phyloP scores from a whole-genome alignment of 495 filamentous ascomycete genomes.

The Trichoderma reesei region DNA sequence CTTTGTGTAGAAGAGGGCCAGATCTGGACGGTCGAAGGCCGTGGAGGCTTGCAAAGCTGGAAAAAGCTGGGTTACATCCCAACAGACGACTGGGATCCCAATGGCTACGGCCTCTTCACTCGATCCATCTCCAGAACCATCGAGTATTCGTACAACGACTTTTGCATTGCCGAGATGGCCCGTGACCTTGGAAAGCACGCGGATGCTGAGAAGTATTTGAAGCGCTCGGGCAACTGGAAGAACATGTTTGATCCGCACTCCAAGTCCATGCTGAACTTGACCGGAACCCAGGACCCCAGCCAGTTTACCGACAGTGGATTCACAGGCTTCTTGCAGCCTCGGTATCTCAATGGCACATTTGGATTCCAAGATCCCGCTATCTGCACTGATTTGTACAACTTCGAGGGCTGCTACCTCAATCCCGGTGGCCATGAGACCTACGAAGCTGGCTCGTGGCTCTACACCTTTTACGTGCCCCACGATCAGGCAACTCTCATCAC shows the following conservation, averaged over 20 bases:
- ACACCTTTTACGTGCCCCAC: conserved; percentile 42
- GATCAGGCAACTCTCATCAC: conserved; percentile 50
- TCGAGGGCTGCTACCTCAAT: conserved; percentile 7
- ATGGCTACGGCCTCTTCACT: conserved; percentile 52
- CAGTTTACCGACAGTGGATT: conserved; percentile 47
- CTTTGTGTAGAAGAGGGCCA: conserved; percentile 22
- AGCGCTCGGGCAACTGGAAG: conserved; percentile 55
- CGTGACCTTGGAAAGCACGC: conserved; percentile 39
- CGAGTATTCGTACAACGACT: conserved; percentile 65
- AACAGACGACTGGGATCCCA: conserved; percentile 49
- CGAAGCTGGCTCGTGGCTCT: conserved; percentile 6
- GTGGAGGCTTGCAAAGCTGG: conserved; percentile 54
- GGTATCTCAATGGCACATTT: conserved; percentile 57
- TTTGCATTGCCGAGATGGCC: conserved; percentile 57
- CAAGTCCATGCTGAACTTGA: conserved; percentile 29
- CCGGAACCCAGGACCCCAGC: conserved; percentile 30
- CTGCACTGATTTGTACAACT: conserved; percentile 32
- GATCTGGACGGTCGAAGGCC: conserved; percentile 56
- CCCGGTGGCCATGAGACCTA: conserved; percentile 4
- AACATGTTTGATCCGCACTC: conserved; percentile 58
- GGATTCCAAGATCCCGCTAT: conserved; percentile 59
- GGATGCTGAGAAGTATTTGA: conserved; percentile 53
- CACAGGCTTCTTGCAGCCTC: conserved; percentile 59
- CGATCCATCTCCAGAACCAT: conserved; percentile 57
- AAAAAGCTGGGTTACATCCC: conserved; percentile 55